Evolutionary conservation across 192 early-diverging fungal genomes (phyloP), one percentile per base, ranked within the genome.

Genomic region (Glomus cerebriforme): DNA sequence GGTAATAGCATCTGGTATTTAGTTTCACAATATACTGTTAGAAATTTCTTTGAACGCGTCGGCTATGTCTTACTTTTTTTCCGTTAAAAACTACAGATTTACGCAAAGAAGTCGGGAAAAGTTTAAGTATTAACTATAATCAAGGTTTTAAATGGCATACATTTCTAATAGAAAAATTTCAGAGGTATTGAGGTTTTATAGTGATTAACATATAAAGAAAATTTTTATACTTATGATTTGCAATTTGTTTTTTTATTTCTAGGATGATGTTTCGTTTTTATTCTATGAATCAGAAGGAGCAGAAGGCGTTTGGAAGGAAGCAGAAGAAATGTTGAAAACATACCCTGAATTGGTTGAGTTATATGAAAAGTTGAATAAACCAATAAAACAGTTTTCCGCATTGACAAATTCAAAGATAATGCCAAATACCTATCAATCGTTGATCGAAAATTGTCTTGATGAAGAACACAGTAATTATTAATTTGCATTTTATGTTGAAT

Each of bases 391-490:
- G 10, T 58, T 34, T 31, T 37, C 15, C 7, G 31, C 49, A 26
- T 31, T 31, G 26, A 27, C 59, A 27, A 17, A 31, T 8, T 34
- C 75, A 0, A 77, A 22, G 24, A 24, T 27, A 32, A 65, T 77
- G 62, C 75, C 60, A 32, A 47, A 65, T 32, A 31, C 15, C 9
- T 65, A 77, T 45, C 62, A 65, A 64, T 58, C 49, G 8, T 65
- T 77, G 19, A 77, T 77, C 26, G 75, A 77, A 29, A 64, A 77
- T 49, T 77, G 75, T 77, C 62, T 77, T 17, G 75, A 77, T 3
- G 75, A 77, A 65, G 39, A 65, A 22, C 75, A 77, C 24, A 65
- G 75, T 77, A 77, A 22, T 31, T 73, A 59, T 73, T 59, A 59
- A 59, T n/a, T 17, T 0, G 24, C 45, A 39, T 7, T 4, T 67